phyloP scores from a whole-genome alignment of 2,329 filamentous ascomycete genomes.

The Daldinia sp. region DNA sequence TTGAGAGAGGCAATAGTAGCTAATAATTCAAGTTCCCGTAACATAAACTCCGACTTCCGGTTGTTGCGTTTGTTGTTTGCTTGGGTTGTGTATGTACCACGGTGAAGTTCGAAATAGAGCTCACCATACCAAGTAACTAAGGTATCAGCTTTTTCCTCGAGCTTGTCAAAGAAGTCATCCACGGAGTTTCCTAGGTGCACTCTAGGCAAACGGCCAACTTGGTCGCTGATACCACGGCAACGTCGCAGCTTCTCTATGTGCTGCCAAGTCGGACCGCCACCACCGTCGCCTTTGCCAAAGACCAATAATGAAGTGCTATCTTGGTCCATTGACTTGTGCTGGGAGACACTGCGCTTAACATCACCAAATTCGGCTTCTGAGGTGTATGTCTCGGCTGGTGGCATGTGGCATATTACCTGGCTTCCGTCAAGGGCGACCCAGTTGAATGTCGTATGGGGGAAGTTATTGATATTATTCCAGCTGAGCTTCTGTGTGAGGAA shows the following conservation, averaged over 20 bases:
- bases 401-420: slow-evolving; percentile 98
- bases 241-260: slow-evolving; percentile 95
- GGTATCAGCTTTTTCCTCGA: slow-evolving; percentile 82
- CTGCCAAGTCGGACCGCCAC: slow-evolving; percentile 92
- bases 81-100: slow-evolving; percentile 97
- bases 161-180: slow-evolving; percentile 90
- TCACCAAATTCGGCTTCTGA: slow-evolving; percentile 95
- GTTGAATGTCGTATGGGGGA: slow-evolving; percentile 98
- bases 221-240: slow-evolving; percentile 91
- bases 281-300: slow-evolving; percentile 96
- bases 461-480: slow-evolving; percentile 99
- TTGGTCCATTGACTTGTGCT: slow-evolving; percentile 96
- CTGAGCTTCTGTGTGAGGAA: slow-evolving; percentile 99
- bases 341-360: slow-evolving; percentile 85
- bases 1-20: slow-evolving; percentile 86
- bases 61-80: slow-evolving; percentile 98
- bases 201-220: slow-evolving; percentile 82
- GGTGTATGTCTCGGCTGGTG: slow-evolving; percentile 94
- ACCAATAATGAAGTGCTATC: slow-evolving; percentile 91
- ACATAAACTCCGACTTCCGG: slow-evolving; percentile 82
- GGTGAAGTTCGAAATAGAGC: slow-evolving; percentile 96
- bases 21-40: slow-evolving; percentile 89
- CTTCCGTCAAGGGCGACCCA: slow-evolving; percentile 97
- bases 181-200: slow-evolving; percentile 91
- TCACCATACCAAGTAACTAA: slow-evolving; percentile 98